phyloP scores from a whole-genome alignment of 192 early-diverging fungal species.

The Coemansia sp. region DNA sequence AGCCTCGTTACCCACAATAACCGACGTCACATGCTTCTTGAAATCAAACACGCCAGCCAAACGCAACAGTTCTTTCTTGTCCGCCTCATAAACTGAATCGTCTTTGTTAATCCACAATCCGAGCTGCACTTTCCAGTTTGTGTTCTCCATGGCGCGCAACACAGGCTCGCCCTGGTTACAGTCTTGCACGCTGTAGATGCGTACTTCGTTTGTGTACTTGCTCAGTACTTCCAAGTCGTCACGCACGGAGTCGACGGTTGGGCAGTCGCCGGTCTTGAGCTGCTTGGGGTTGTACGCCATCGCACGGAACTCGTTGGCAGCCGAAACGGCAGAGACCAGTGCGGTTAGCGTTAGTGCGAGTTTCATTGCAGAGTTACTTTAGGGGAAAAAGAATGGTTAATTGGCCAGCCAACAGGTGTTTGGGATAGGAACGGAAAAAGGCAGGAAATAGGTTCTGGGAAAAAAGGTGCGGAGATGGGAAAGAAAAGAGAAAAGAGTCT shows the following conservation, averaged over 20 bases:
- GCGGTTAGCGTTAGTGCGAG: conserved; percentile 21
- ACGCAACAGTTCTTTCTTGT: conserved; percentile 38
- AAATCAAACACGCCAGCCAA: conserved; percentile 44
- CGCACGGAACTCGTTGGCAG: conserved; percentile 51
- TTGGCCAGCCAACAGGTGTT: not conserved
- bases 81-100: conserved; percentile 42
- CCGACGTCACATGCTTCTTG: conserved; percentile 51
- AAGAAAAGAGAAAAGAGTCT: not conserved
- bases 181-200: conserved; percentile 64
- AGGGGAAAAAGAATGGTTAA: not conserved
- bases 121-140: conserved; percentile 60
- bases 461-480: not conserved
- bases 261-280: conserved; percentile 57
- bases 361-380: conserved; percentile 27
- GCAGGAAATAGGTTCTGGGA: too few species aligned
- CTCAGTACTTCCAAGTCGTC: conserved; percentile 59
- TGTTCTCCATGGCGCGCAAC: conserved; percentile 59
- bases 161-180: conserved; percentile 62
- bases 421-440: not conserved
- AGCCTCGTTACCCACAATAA: conserved; percentile 65
- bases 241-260: conserved; percentile 57
- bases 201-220: conserved; percentile 56
- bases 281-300: conserved; percentile 60
- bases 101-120: conserved; percentile 65
- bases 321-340: conserved; percentile 22